Evolutionary conservation across 2,329 filamentous ascomycete species (phyloP).

Genomic region (Periglandula ipomoeae): DNA sequence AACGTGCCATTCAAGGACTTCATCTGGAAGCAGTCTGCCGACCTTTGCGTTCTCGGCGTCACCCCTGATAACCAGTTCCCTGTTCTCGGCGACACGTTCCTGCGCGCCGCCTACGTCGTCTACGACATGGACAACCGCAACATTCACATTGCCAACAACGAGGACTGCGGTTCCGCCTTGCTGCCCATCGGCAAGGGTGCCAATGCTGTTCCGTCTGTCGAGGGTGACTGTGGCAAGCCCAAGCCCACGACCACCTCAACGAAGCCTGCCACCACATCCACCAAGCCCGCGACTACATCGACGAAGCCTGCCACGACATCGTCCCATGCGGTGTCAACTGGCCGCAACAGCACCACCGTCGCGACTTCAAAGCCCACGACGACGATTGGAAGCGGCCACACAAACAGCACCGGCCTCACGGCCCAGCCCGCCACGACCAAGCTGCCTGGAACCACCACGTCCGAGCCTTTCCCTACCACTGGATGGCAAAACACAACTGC

Average conservation of each 20-base stretch:
- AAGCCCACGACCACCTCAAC: slow-evolving; percentile 12
- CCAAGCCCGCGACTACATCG: not conserved
- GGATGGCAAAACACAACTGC: slow-evolving; percentile 12
- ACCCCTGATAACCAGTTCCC: slow-evolving; percentile 29
- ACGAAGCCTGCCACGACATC: not conserved
- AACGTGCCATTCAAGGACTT: slow-evolving; percentile 38
- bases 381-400: not conserved
- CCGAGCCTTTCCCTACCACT: slow-evolving; percentile 7
- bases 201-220: slow-evolving; percentile 21
- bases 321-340: not conserved
- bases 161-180: slow-evolving; percentile 29
- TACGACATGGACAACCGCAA: slow-evolving; percentile 32
- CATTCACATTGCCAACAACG: slow-evolving; percentile 27
- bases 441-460: slow-evolving; percentile 6
- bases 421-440: slow-evolving; percentile 3
- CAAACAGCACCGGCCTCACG: not conserved
- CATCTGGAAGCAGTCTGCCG: slow-evolving; percentile 28
- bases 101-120: slow-evolving; percentile 35
- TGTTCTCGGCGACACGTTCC: slow-evolving; percentile 35
- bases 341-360: not conserved
- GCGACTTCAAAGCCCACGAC: not conserved
- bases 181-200: slow-evolving; percentile 31
- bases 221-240: slow-evolving; percentile 20
- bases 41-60: slow-evolving; percentile 35
- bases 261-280: not conserved